Percentiles rank a stretch among this genome's conserved stretches.
Conservation (phyloP, 257 asterid species). For the Buddleja alternifolia region DNA sequence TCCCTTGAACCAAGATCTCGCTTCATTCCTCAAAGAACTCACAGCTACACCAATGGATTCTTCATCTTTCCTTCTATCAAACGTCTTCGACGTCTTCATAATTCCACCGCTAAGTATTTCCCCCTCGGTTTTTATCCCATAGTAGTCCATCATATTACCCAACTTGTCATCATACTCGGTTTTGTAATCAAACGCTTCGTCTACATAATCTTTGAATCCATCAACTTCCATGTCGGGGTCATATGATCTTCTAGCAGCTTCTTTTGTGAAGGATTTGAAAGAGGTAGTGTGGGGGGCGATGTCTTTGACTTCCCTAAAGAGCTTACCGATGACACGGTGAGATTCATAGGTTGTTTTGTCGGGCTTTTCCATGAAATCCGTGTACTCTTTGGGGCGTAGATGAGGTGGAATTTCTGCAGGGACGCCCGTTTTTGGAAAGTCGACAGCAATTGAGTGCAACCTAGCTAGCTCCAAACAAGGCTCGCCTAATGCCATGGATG, state of each 20-base stretch:
- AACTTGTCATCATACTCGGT: constrained; percentile 71
- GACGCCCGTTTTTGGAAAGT: constrained; percentile 85
- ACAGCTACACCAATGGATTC: constrained; percentile 73
- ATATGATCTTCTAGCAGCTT: constrained; percentile 59
- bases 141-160: constrained; percentile 88
- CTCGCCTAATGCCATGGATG: constrained; percentile 48
- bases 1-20: constrained; percentile 66
- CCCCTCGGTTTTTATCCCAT: constrained; percentile 82
- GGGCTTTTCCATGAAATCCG: constrained; percentile 92
- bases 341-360: constrained; percentile 64
- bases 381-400: constrained; percentile 73
- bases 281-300: constrained; percentile 46
- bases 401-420: constrained; percentile 82
- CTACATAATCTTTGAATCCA: too few relatives aligned
- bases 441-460: constrained; percentile 78
- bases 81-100: constrained; percentile 66
- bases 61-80: constrained; percentile 76
- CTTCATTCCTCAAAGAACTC: constrained; percentile 75
- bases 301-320: constrained; percentile 64
- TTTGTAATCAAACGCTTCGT: too few relatives aligned
- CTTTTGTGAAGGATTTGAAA: constrained; percentile 50
- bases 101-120: constrained; percentile 79
- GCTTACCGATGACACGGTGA: constrained; percentile 91
- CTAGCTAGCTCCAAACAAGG: constrained; percentile 65
- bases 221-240: too few relatives aligned